Evolutionary conservation across 208 protist species (phyloP), one percentile per base, ranked within the genome.

Genomic region (Leishmania mexicana): DNA sequence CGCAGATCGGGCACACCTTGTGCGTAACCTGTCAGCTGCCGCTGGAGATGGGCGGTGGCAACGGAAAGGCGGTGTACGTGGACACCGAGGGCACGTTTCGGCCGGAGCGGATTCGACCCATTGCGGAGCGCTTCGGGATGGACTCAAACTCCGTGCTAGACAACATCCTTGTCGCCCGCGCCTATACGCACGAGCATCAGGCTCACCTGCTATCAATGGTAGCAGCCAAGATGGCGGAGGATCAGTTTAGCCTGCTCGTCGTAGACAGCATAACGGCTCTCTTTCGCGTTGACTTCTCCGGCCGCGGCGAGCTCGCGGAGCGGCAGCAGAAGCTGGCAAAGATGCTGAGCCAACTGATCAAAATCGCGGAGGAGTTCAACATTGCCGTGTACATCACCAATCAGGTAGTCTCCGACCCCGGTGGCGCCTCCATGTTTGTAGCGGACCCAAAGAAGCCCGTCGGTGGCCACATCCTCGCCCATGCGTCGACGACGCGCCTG

Each of bases 361-460:
- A 99, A 86, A 87, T 99, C 8, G 95, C 99, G 6, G 99, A 99
- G 86, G 99, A 99, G 90, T 99, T 99, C 87, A 99, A 99, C 87
- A 94, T 99, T 40, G 99, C 99, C 6, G 99, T 99, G 21, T 99
- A 99, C 84, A 99, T 99, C 79, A 99, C 99, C 19, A 99, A 99
- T 83, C 99, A 99, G 92, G 99, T 99, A 6, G 99, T 99, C 31
- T 96, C 99, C 2, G 92, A 99, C 75, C 99, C 99, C 31, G 99
- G 99, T 86, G 99, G 99, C 51, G 97, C 91, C 45, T 95, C 96
- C 51, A 99, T 99, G 96, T 99, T 99, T 81, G 93, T 97, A 60
- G 93, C 99, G 1, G 98, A 99, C 83, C 99, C 99, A 47, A 99
- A 99, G 87, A 99, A 99, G 85, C 98, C 98, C 11, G 94, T 99